Conservation (phyloP, 192 early-diverging fungal genomes). For the Spinellus fusiger region DNA sequence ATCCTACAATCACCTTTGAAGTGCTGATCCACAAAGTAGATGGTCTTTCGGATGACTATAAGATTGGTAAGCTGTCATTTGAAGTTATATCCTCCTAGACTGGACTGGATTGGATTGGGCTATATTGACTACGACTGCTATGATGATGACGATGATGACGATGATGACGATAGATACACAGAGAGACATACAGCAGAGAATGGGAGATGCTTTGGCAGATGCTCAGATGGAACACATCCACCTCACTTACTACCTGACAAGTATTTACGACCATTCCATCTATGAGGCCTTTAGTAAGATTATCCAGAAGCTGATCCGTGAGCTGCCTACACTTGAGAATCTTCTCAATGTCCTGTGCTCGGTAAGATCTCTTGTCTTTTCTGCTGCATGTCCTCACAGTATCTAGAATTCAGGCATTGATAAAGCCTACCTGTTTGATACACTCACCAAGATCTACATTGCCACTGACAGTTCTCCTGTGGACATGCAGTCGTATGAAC, state of each 20-base stretch:
- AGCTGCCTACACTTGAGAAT: conserved; percentile 81
- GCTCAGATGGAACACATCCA: conserved; percentile 71
- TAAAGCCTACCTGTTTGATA: conserved; percentile 94
- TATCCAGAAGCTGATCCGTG: conserved; percentile 83
- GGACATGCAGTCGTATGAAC: conserved; percentile 83
- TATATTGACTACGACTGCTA: too few relatives aligned
- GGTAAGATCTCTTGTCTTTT: conserved; percentile 43
- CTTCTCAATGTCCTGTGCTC: conserved; percentile 90
- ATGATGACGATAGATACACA: conserved; percentile 79
- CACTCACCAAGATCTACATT: conserved; percentile 85
- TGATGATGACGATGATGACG: too few relatives aligned
- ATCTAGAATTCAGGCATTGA: conserved; percentile 87
- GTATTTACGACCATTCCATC: conserved; percentile 91
- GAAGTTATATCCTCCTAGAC: too few relatives aligned
- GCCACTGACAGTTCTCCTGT: conserved; percentile 91
- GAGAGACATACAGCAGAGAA: conserved; percentile 88
- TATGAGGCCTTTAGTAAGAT: conserved; percentile 94
- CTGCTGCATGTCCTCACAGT: neutral
- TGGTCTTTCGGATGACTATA: conserved; percentile 90
- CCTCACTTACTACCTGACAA: conserved; percentile 81
- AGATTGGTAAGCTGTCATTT: conserved; percentile 80
- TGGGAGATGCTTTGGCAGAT: conserved; percentile 80
- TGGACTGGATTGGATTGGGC: too few relatives aligned
- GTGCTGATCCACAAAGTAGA: conserved; percentile 98
- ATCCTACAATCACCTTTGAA: conserved; percentile 83